Conservation (phyloP, 2,329 filamentous ascomycete genomes). For the Cordyceps tenuipes region DNA sequence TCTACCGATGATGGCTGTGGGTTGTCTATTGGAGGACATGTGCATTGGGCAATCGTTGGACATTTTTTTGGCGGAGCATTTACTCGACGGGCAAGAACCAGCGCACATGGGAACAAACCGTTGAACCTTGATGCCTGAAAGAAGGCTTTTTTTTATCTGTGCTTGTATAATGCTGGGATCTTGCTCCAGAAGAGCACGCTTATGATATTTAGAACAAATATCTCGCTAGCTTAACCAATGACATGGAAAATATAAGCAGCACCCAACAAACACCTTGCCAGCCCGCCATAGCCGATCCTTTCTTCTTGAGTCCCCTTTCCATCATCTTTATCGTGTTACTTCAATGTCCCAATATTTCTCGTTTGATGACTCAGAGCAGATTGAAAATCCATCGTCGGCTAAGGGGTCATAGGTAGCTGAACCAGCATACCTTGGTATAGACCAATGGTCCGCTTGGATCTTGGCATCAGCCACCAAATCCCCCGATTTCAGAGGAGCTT, state of each 20-base stretch:
- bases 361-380: too few relatives aligned
- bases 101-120: neutral
- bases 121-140: neutral
- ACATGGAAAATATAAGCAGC: neutral
- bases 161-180: neutral
- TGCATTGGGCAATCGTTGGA: neutral
- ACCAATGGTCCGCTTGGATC: too few relatives aligned
- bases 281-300: too few relatives aligned
- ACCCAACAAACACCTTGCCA: neutral
- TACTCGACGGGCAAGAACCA: neutral
- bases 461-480: too few relatives aligned
- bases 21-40: neutral
- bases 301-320: neutral
- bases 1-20: neutral
- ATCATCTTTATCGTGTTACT: too few relatives aligned
- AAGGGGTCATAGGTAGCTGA: too few relatives aligned
- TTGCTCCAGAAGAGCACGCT: neutral
- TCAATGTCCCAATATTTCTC: too few relatives aligned
- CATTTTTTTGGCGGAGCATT: neutral
- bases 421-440: too few relatives aligned
- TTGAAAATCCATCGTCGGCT: too few relatives aligned
- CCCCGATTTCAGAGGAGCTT: too few relatives aligned
- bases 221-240: slow-evolving; percentile 3
- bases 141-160: neutral
- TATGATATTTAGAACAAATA: neutral